phyloP scores from a whole-genome alignment of 1,139 yeast genomes.

The Kazachstania sp. region DNA sequence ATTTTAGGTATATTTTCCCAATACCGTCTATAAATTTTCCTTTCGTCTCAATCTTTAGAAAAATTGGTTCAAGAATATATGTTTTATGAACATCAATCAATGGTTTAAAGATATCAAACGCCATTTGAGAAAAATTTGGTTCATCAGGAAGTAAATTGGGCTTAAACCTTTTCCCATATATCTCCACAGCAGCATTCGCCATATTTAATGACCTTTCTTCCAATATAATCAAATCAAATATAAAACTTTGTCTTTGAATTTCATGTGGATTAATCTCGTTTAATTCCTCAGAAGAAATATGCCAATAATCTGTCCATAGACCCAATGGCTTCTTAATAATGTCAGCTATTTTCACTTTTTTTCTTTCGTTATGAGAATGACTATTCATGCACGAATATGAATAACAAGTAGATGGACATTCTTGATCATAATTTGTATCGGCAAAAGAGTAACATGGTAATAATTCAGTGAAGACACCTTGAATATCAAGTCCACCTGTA shows the following conservation, averaged over 20 bases:
- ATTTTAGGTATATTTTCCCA: constrained; percentile 54
- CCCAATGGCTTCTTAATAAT: constrained; percentile 29
- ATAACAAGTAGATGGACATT: constrained; percentile 11
- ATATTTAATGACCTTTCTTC: constrained; percentile 71
- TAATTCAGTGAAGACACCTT: constrained; percentile 41
- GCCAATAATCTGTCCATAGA: constrained; percentile 77
- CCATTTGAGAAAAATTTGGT: constrained; percentile 50
- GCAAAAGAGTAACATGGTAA: constrained; percentile 31
- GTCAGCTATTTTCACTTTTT: constrained; percentile 30
- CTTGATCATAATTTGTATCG: constrained; percentile 14
- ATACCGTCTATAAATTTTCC: constrained; percentile 63
- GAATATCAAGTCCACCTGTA: constrained; percentile 28
- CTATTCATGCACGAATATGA: constrained; percentile 27
- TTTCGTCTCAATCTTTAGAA: constrained; percentile 41
- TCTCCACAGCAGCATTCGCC: constrained; percentile 55
- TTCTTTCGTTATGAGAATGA: constrained; percentile 24
- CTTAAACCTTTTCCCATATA: constrained; percentile 41
- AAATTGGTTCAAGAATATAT: constrained; percentile 48
- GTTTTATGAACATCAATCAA: constrained; percentile 52
- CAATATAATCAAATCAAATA: constrained; percentile 66
- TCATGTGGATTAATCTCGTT: constrained; percentile 46
- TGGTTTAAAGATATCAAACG: constrained; percentile 55
- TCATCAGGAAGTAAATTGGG: constrained; percentile 41
- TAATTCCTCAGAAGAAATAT: constrained; percentile 49
- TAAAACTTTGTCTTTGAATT: constrained; percentile 61